Evolutionary conservation across 495 filamentous ascomycete genomes (phyloP).

Genomic region (Penicillium bialowiezense): DNA sequence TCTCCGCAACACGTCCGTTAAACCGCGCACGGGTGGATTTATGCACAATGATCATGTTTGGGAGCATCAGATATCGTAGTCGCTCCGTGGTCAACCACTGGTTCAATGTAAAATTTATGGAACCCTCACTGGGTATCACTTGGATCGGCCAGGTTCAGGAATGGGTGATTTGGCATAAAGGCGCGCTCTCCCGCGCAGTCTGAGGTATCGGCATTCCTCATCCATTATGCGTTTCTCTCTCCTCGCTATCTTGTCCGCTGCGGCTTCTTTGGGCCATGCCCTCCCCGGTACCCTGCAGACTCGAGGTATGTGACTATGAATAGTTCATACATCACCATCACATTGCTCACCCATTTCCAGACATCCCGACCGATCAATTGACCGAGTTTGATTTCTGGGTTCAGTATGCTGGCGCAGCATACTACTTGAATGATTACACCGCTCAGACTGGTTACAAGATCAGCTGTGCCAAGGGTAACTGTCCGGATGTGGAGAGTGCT

Average conservation of each 20-base stretch:
- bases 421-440: slow-evolving; percentile 55
- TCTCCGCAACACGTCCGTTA: not conserved
- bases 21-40: not conserved
- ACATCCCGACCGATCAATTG: slow-evolving; percentile 35
- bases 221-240: slow-evolving; percentile 7
- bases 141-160: no score
- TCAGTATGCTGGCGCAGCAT: slow-evolving; percentile 66
- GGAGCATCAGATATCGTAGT: not conserved
- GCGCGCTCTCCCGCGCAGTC: not conserved
- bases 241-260: slow-evolving; percentile 11
- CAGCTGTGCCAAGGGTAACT: slow-evolving; percentile 52
- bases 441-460: slow-evolving; percentile 42
- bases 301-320: slow-evolving; percentile 14
- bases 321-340: not conserved
- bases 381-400: slow-evolving; percentile 56
- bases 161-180: not conserved
- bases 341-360: slow-evolving; percentile 11
- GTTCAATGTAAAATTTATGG: no score
- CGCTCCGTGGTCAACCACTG: not conserved
- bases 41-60: not conserved
- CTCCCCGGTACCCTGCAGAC: slow-evolving; percentile 10
- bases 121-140: no score
- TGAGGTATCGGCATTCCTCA: not conserved
- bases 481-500: slow-evolving; percentile 53
- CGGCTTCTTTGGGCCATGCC: slow-evolving; percentile 11